phyloP scores from a whole-genome alignment of 2,329 filamentous ascomycete species.

The Ceratocystis colombiana region DNA sequence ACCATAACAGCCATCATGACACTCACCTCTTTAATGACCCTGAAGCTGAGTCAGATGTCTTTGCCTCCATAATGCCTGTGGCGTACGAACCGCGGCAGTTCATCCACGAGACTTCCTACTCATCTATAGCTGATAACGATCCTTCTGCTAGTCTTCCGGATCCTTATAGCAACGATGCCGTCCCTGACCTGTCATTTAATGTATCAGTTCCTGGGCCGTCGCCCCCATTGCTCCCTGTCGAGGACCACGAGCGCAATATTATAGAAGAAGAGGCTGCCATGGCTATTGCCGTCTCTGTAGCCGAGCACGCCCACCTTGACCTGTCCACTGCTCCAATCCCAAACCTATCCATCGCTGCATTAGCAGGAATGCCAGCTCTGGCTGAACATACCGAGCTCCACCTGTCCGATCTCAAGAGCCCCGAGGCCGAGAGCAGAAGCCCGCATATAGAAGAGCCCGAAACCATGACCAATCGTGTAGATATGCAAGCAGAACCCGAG shows the following conservation, averaged over 20 bases:
- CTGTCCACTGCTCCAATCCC: conserved; percentile 23
- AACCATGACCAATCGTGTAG: conserved; percentile 3
- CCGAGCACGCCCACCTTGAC: conserved; percentile 22
- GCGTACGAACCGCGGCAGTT: conserved; percentile 44
- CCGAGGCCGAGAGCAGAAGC: conserved; percentile 12
- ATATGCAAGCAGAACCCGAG: not conserved
- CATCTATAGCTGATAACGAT: conserved; percentile 37
- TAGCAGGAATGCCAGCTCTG: conserved; percentile 21
- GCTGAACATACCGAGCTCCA: conserved; percentile 29
- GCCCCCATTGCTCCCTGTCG: conserved; percentile 34
- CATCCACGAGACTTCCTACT: conserved; percentile 40
- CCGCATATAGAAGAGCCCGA: conserved; percentile 14
- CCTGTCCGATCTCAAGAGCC: conserved; percentile 21
- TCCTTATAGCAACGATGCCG: conserved; percentile 37
- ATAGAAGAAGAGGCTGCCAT: conserved; percentile 23
- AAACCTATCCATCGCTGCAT: conserved; percentile 13
- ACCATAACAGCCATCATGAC: conserved; percentile 25
- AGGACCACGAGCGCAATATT: conserved; percentile 27
- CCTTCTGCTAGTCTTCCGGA: conserved; percentile 31
- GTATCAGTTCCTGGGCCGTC: conserved; percentile 29
- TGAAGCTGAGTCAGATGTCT: conserved; percentile 21
- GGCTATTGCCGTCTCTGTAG: conserved; percentile 22
- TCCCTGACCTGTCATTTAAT: conserved; percentile 39
- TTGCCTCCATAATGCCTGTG: conserved; percentile 39
- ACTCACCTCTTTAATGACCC: conserved; percentile 26